Conservation (phyloP, 257 asterid species). For the Apocynum venetum region DNA sequence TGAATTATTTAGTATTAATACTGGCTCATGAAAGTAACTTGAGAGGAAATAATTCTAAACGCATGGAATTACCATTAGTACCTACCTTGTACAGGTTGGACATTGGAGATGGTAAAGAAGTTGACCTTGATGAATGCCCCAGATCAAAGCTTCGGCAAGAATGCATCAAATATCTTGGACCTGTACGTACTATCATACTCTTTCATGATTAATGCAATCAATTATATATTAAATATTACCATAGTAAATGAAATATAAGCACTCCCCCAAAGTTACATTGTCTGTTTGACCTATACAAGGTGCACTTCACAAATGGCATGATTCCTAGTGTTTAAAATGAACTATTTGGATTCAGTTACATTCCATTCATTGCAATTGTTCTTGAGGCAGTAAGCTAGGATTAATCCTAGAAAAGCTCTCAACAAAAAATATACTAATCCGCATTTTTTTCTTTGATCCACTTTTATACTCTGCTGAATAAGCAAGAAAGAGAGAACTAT, state of each 20-base stretch:
- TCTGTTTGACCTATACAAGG: neutral
- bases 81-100: constrained; percentile 28
- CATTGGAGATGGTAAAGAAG: constrained; percentile 32
- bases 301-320: neutral
- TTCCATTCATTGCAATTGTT: neutral
- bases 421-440: neutral
- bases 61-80: neutral
- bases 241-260: neutral
- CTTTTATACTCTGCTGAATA: neutral
- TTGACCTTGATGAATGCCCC: constrained; percentile 19
- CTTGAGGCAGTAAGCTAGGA: neutral
- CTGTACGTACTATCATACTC: constrained; percentile 13
- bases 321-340: neutral
- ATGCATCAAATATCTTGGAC: constrained; percentile 30
- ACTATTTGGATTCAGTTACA: neutral
- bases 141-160: constrained; percentile 27
- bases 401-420: neutral
- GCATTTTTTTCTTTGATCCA: neutral
- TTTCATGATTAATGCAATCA: neutral
- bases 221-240: neutral
- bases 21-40: neutral
- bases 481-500: constrained; percentile 31
- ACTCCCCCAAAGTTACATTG: neutral
- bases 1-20: neutral
- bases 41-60: neutral